Evolutionary conservation across 352 stramenopile species (phyloP).

Genomic region (Phytophthora agathidicida): DNA sequence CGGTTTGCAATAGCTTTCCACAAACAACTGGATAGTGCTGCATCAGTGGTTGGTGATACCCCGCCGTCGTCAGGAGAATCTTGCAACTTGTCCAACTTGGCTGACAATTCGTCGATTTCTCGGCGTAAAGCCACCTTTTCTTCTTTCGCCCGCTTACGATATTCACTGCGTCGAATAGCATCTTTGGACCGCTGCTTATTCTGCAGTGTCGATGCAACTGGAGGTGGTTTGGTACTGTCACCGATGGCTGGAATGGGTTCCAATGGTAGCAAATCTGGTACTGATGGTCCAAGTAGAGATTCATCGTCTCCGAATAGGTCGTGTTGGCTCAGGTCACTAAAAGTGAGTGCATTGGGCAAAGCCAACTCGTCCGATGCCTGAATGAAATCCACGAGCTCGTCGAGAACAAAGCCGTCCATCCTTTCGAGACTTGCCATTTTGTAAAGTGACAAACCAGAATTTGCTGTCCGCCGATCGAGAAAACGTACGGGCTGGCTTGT

Average conservation of each 20-base stretch:
- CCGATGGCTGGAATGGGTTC: not conserved
- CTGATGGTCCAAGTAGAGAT: not conserved
- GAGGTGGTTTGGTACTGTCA: not conserved
- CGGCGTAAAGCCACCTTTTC: slow-evolving; percentile 39
- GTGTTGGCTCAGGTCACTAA: slow-evolving; percentile 3
- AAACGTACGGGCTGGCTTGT: slow-evolving; percentile 1
- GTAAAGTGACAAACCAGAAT: slow-evolving; percentile 3
- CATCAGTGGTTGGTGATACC: slow-evolving; percentile 17
- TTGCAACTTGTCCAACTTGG: slow-evolving; percentile 31
- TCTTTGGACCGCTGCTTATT: slow-evolving; percentile 27
- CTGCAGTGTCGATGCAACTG: not conserved
- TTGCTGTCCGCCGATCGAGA: no score
- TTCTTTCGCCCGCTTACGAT: slow-evolving; percentile 41
- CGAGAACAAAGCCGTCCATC: slow-evolving; percentile 34
- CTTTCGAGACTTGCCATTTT: slow-evolving; percentile 29
- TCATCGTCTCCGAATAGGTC: not conserved
- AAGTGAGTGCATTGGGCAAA: slow-evolving; percentile 9
- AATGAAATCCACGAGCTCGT: slow-evolving; percentile 34
- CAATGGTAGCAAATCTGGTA: not conserved
- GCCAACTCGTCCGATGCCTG: slow-evolving; percentile 24
- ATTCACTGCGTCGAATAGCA: slow-evolving; percentile 35
- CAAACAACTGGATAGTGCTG: slow-evolving; percentile 24
- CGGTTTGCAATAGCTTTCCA: slow-evolving; percentile 41
- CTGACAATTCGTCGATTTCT: slow-evolving; percentile 37
- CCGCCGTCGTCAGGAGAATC: not conserved